These are phyloP conservation scores for Xylariaceae sp. DNA, from an alignment of 2,329 filamentous ascomycete genomes.

Conservation along the genomic window DNA sequence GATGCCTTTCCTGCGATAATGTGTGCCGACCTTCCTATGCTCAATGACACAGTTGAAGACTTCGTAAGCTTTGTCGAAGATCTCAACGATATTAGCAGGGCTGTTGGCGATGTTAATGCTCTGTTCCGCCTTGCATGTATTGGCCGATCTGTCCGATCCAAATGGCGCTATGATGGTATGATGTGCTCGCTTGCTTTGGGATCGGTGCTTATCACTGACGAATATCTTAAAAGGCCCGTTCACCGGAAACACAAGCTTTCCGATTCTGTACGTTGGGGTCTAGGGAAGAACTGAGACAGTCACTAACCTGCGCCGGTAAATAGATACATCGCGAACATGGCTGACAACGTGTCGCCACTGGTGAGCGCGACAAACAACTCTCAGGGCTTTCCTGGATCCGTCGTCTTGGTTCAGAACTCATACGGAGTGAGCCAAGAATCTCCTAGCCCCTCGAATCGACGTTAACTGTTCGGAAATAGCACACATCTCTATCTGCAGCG, in stretches of 20 bases:
- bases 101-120: constrained; percentile 43
- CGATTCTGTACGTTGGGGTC: constrained; percentile 27
- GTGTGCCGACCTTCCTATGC: constrained; percentile 41
- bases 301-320: neutral
- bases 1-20: constrained; percentile 46
- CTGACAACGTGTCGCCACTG: constrained; percentile 36
- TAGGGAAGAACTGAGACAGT: no score
- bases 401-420: constrained; percentile 47
- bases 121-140: constrained; percentile 35
- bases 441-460: neutral
- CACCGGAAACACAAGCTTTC: constrained; percentile 31
- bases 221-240: constrained; percentile 27
- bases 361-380: constrained; percentile 32
- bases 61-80: constrained; percentile 34
- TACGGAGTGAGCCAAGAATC: constrained; percentile 43
- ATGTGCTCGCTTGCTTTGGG: neutral
- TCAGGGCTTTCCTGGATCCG: constrained; percentile 41
- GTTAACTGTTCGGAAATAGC: constrained; percentile 34
- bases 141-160: constrained; percentile 31
- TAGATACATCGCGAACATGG: constrained; percentile 34
- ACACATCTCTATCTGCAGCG: constrained; percentile 46
- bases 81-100: constrained; percentile 38
- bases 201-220: constrained; percentile 9
- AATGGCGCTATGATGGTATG: constrained; percentile 26
- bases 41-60: constrained; percentile 32